Base-by-base conservation (phyloP, 2,329 filamentous ascomycete genomes). In the Pestalotiopsis sp. region DNA sequence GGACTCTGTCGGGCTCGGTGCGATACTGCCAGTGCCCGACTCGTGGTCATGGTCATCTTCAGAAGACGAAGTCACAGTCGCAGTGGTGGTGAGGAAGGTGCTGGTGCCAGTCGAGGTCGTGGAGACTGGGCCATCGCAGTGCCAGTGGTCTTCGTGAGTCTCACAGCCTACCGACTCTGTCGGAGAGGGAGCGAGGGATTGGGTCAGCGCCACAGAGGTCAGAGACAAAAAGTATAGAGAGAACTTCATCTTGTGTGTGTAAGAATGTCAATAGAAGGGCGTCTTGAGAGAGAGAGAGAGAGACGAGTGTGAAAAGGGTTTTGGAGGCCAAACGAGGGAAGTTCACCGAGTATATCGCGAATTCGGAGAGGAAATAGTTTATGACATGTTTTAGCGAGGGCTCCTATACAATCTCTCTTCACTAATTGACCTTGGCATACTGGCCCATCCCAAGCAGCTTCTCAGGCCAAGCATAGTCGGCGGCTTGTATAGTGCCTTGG, bases 131-230 rank as follows among this genome's bases (percentile, higher is more conserved):
- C 69, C 70, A 20, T 72, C 69, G 61, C 69, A 71, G 56, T 71
- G 70, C 70, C 79, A 81, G 75, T 82, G 80, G 71, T 82, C 81
- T n/a, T 74, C 77, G 63, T 82, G 80, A 13, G 80, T 72, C 63
- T 76, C 74, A 70, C 80, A 82, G 52, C 75, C 76, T 5, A 73
- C 66, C 14, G 74, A 75, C 59, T 81, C 75, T 68, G 78, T 80
- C 5, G 78, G 77, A 4, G 60, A 69, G 17, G 66, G 68, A 11
- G 56, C 67, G n/a, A 67, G 61, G 25, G 52, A 27, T 7, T 62
- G 59, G 59, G 59, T 27, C 0, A 62, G 6, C 1, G 27, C 59
- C 17, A 25, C 31, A 20, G 59, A n/a, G 0, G 31, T 9, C 11
- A 62, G 36, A 1, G 59, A 25, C 3, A 39, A 14, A 62, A 62